These are phyloP conservation scores for Teratosphaeria destructans DNA, from an alignment of 2,329 filamentous ascomycete species.

Conservation along the genomic window DNA sequence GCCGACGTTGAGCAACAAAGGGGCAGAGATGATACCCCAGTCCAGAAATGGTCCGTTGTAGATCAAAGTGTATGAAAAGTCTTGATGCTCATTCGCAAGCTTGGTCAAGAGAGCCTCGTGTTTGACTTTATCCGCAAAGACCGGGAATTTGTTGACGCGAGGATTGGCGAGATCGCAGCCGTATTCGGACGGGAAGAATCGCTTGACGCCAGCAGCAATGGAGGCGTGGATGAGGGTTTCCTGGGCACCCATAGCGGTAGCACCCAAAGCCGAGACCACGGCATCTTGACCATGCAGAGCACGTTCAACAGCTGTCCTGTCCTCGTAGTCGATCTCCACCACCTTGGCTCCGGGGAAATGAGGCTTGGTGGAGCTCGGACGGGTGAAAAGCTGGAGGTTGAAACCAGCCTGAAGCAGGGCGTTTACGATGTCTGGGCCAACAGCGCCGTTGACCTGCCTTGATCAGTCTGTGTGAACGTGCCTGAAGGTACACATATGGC, in stretches of 20 bases:
- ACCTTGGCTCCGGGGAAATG: not conserved
- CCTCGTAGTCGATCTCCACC: not conserved
- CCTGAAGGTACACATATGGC: no score
- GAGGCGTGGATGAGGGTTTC: conserved; percentile 28
- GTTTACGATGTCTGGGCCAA: not conserved
- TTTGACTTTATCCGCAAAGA: conserved; percentile 24
- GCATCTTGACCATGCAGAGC: conserved; percentile 22
- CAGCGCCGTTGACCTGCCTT: not conserved
- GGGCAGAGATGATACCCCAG: conserved; percentile 17
- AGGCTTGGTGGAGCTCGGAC: not conserved
- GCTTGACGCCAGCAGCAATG: conserved; percentile 26
- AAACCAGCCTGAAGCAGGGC: not conserved
- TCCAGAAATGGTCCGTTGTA: conserved; percentile 24
- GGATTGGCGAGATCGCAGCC: conserved; percentile 26
- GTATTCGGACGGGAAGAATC: conserved; percentile 33
- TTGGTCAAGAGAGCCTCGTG: conserved; percentile 23
- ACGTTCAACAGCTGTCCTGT: not conserved
- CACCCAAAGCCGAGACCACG: conserved; percentile 25
- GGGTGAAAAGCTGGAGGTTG: not conserved
- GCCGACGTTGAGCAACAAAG: conserved; percentile 18
- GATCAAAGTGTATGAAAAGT: conserved; percentile 20
- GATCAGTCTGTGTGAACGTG: no score
- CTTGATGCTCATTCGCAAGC: conserved; percentile 7
- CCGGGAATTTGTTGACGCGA: conserved; percentile 17
- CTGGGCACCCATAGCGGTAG: conserved; percentile 18